Percentiles rank a stretch among this genome's conserved stretches.
These are phyloP conservation scores for Sclerospora graminicola DNA, from an alignment of 352 stramenopile genomes.

Conservation along the genomic window DNA sequence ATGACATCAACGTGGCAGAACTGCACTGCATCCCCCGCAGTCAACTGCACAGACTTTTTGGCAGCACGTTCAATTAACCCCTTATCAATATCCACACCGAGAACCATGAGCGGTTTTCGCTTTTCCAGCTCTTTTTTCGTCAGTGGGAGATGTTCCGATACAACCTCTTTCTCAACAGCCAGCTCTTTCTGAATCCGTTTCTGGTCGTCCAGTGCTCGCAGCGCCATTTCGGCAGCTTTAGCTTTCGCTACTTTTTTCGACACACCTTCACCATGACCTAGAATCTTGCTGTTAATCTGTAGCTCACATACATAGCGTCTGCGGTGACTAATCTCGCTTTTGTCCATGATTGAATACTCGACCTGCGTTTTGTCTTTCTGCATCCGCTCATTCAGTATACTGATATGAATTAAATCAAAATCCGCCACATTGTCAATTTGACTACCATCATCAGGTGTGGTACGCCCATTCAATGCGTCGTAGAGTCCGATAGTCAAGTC, in stretches of 20 bases:
- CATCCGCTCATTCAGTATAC: conserved; percentile 51
- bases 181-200: conserved; percentile 6
- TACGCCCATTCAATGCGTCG: conserved; percentile 34
- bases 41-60: conserved; percentile 26
- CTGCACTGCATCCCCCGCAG: conserved; percentile 25
- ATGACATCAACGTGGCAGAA: conserved; percentile 57
- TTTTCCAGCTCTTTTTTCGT: conserved; percentile 14
- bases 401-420: conserved; percentile 52
- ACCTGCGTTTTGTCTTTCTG: conserved; percentile 59
- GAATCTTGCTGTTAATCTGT: conserved; percentile 30
- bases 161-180: conserved; percentile 1
- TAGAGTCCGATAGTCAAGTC: conserved; percentile 67
- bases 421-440: conserved; percentile 24
- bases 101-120: conserved; percentile 37
- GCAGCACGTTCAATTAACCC: conserved; percentile 47
- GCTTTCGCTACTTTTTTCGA: conserved; percentile 79
- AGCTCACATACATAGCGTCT: conserved; percentile 55
- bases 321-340: conserved; percentile 42
- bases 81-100: conserved; percentile 68
- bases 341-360: conserved; percentile 46
- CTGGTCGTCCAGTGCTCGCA: conserved; percentile 18
- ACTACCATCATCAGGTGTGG: conserved; percentile 1
- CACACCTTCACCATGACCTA: conserved; percentile 48
- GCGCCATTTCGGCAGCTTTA: conserved; percentile 44
- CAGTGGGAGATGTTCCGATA: conserved; percentile 12